These are phyloP conservation scores for Fonsecaea erecta DNA, from an alignment of 2,329 filamentous ascomycete genomes.

Conservation along the genomic window DNA sequence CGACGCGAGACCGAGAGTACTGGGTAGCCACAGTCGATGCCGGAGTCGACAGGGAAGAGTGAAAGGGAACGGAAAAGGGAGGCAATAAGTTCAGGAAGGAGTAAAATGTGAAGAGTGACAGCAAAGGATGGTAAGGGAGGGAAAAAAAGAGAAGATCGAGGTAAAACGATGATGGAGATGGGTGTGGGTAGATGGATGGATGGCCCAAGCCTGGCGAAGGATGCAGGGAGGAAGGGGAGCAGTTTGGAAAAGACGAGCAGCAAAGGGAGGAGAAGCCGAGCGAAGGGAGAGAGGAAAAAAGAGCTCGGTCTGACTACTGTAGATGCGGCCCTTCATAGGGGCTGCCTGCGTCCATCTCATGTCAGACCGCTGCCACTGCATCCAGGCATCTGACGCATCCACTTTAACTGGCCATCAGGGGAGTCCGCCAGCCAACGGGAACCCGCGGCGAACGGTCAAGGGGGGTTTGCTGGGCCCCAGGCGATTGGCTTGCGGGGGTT, in stretches of 20 bases:
- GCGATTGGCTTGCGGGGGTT: slow-evolving; percentile 12
- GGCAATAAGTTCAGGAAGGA: slow-evolving; percentile 12
- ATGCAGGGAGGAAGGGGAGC: slow-evolving; percentile 6
- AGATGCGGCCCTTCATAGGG: background rate
- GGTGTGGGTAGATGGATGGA: slow-evolving; percentile 9
- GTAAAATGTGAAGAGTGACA: slow-evolving; percentile 17
- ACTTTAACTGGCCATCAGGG: background rate
- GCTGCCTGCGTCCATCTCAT: background rate
- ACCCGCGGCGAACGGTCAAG: slow-evolving; percentile 4
- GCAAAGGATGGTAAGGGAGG: slow-evolving; percentile 13
- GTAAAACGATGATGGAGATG: slow-evolving; percentile 13
- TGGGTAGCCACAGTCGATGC: slow-evolving; percentile 22
- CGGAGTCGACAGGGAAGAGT: slow-evolving; percentile 20
- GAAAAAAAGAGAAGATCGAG: slow-evolving; percentile 11
- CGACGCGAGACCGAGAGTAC: slow-evolving; percentile 18
- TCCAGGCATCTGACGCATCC: background rate
- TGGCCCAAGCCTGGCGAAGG: slow-evolving; percentile 10
- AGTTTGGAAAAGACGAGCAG: background rate
- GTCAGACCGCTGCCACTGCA: background rate
- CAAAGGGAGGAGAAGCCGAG: slow-evolving; percentile 1
- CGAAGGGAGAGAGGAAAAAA: background rate
- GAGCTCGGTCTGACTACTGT: background rate
- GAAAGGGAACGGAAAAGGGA: slow-evolving; percentile 23
- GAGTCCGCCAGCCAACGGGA: slow-evolving; percentile 10
- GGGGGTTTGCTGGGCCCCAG: background rate